These are phyloP conservation scores for Saccharomyces hybrid DNA, from an alignment of 1,139 yeast species.

Conservation along the genomic window DNA sequence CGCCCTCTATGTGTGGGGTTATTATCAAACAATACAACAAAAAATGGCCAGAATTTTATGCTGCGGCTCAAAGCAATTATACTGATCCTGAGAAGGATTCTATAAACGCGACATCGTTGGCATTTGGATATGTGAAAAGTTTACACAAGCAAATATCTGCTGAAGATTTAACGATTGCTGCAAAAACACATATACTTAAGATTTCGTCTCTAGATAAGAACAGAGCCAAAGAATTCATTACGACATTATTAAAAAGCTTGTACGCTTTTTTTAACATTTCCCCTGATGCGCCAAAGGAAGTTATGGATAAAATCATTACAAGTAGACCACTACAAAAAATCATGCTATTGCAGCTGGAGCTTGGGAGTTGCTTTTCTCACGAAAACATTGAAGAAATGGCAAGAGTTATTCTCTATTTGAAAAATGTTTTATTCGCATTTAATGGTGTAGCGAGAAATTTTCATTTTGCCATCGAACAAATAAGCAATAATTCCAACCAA, in stretches of 20 bases:
- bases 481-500: slow-evolving; percentile 15
- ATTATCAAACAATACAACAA: slow-evolving; percentile 19
- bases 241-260: slow-evolving; percentile 23
- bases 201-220: slow-evolving; percentile 18
- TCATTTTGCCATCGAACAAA: slow-evolving; percentile 31
- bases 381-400: slow-evolving; percentile 30
- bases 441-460: slow-evolving; percentile 32
- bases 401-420: slow-evolving; percentile 26
- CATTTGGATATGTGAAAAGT: slow-evolving; percentile 31
- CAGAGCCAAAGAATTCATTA: slow-evolving; percentile 27
- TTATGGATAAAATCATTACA: slow-evolving; percentile 31
- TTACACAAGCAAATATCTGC: slow-evolving; percentile 31
- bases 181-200: slow-evolving; percentile 26
- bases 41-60: slow-evolving; percentile 18
- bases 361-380: slow-evolving; percentile 25
- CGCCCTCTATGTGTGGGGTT: slow-evolving; percentile 31
- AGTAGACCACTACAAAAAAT: slow-evolving; percentile 33
- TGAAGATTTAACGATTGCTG: slow-evolving; percentile 31
- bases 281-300: slow-evolving; percentile 31
- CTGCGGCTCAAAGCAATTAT: slow-evolving; percentile 14
- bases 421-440: slow-evolving; percentile 31
- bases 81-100: slow-evolving; percentile 18
- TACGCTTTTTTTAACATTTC: slow-evolving; percentile 31
- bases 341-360: slow-evolving; percentile 30
- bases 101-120: slow-evolving; percentile 29